Conservation (phyloP, 768 basidiomycete genomes). For the Phlebiopsis flavidoalba region DNA sequence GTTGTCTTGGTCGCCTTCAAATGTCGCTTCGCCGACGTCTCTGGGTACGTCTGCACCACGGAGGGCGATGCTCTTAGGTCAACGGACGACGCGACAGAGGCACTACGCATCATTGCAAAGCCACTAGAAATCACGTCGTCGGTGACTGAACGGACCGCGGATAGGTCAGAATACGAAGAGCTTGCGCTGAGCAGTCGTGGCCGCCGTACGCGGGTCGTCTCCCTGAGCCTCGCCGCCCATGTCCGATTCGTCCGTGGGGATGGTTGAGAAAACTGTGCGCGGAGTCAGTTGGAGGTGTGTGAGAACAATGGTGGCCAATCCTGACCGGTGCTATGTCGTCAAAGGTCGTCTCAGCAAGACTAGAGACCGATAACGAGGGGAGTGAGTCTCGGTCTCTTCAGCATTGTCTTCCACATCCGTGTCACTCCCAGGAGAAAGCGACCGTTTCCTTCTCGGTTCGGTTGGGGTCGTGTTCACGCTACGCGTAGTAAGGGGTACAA, state of each 20-base stretch:
- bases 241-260: slow-evolving; percentile 1
- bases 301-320: not conserved
- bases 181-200: not conserved
- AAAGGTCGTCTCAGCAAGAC: not conserved
- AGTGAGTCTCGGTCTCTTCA: slow-evolving; percentile 1
- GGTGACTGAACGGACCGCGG: not conserved
- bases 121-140: not conserved
- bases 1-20: slow-evolving; percentile 9
- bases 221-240: not conserved
- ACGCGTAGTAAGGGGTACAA: not conserved
- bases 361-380: not conserved
- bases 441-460: not conserved
- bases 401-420: not conserved
- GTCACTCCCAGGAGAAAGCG: not conserved
- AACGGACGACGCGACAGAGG: not conserved
- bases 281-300: not conserved
- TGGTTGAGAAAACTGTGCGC: not conserved
- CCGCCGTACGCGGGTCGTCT: not conserved
- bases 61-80: slow-evolving; percentile 9
- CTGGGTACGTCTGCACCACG: slow-evolving; percentile 2
- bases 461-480: not conserved
- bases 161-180: slow-evolving; percentile 1
- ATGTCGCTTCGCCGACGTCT: slow-evolving; percentile 8
- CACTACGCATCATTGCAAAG: slow-evolving; percentile 3
- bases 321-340: not conserved